A percentile compares a stretch with the other conserved stretches of the same genome.
These are phyloP conservation scores for Amniculicola lignicola DNA, from an alignment of 495 filamentous ascomycete species.

Conservation along the genomic window DNA sequence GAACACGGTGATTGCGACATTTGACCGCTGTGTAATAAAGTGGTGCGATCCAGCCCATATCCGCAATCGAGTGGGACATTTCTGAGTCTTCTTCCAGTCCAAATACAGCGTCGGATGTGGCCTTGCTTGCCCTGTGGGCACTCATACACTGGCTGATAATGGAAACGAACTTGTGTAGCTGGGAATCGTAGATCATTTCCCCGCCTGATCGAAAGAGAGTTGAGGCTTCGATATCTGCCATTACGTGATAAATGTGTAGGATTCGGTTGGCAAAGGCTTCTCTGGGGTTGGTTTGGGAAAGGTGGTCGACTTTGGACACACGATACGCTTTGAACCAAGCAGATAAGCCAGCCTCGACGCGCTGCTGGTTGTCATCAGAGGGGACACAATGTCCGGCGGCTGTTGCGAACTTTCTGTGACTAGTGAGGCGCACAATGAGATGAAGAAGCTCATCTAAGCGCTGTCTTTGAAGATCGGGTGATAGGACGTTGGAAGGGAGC, in stretches of 20 bases:
- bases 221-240: constrained; percentile 49
- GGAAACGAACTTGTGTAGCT: not conserved
- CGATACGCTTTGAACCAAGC: not conserved
- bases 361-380: not conserved
- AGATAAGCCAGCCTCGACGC: not conserved
- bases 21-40: constrained; percentile 55
- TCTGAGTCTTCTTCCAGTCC: not conserved
- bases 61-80: not conserved
- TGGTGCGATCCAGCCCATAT: constrained; percentile 43
- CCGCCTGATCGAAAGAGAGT: constrained; percentile 46
- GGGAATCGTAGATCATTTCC: constrained; percentile 6
- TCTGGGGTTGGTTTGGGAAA: not conserved
- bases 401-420: constrained; percentile 3
- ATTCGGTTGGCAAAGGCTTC: constrained; percentile 24
- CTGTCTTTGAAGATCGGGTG: not conserved
- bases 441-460: not conserved
- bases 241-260: constrained; percentile 47
- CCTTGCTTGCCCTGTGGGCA: not conserved
- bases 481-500: not conserved
- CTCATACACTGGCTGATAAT: not conserved
- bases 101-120: not conserved
- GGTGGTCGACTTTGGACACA: not conserved
- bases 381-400: not conserved
- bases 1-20: constrained; percentile 51
- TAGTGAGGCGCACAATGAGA: not conserved